Evolutionary conservation across 2,329 filamentous ascomycete genomes (phyloP), one percentile per base, ranked within the genome.

Genomic region (Ceratocystis destructans): DNA sequence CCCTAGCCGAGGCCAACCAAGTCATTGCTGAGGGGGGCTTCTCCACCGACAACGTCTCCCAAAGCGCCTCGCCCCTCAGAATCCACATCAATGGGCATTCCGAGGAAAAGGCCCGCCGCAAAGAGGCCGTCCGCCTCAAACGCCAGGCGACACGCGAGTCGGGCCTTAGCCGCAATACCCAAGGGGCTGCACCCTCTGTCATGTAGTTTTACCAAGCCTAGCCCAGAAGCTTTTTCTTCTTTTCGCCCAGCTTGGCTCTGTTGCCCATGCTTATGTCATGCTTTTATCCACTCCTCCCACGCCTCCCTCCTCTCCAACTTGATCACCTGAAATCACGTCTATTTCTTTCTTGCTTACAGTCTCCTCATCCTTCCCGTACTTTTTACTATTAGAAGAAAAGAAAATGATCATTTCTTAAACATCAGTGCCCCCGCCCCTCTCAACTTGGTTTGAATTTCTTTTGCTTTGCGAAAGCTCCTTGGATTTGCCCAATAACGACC

Each of bases 41-140:
- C 53, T 63, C 63, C 20, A 57, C 41, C 20, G 46, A 61, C 41
- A 59, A 67, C 20, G 46, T 44, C 20, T 20, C 31, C 17, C 61
- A 61, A 31, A 22, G n/a, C 33, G 55, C 63, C 5, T 41, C 66
- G 33, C 61, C 66, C 37, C 7, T 59, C 12, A 7, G 20, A 20
- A 44, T 48, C 31, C 50, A 50, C 28, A 64, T 61, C 15, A 31
- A 62, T 6, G 53, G 57, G 41, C 62, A 67, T 44, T 20, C 57
- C 2, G 37, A 61, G 10, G 48, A 62, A 53, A 61, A 64, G 25
- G 57, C 50, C 28, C 48, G 53, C 7, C 62, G 62, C 50, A 59
- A 64, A 41, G 64, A 65, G 64, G 64, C 53, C 20, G 48, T 22
- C 17, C 37, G 25, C 48, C 53, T 67, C 28, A 53, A 55, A 53